A percentile compares a stretch with the other conserved stretches of the same genome.
These are phyloP conservation scores for Talaromyces rugulosus DNA, from an alignment of 2,329 filamentous ascomycete species.

Conservation along the genomic window DNA sequence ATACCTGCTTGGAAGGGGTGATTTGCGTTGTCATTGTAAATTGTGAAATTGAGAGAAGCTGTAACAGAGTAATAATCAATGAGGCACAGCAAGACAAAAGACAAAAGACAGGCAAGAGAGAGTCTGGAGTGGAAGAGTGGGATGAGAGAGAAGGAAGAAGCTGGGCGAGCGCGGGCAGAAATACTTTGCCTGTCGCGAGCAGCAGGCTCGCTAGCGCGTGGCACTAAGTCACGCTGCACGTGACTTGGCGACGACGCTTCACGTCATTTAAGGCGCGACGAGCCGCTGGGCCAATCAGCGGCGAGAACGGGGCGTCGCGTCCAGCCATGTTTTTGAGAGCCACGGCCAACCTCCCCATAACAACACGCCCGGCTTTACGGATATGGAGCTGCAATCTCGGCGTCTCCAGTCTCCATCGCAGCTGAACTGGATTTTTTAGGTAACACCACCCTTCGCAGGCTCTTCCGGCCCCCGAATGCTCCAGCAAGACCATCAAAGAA, in stretches of 20 bases:
- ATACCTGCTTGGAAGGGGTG: constrained; percentile 69
- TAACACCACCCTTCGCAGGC: not conserved
- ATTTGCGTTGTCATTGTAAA: constrained; percentile 70
- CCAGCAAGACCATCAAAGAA: not conserved
- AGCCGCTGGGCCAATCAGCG: constrained; percentile 12
- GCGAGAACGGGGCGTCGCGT: constrained; percentile 8
- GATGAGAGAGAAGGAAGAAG: constrained; percentile 21
- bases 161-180: constrained; percentile 24
- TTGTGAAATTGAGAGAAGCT: constrained; percentile 15
- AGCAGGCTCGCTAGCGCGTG: constrained; percentile 34
- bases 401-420: not conserved
- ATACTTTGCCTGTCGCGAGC: constrained; percentile 27
- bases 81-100: constrained; percentile 14
- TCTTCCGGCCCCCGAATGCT: constrained; percentile 1
- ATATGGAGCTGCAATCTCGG: constrained; percentile 8
- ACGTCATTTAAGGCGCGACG: constrained; percentile 3
- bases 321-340: constrained; percentile 4
- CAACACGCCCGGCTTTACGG: constrained; percentile 12
- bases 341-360: constrained; percentile 1
- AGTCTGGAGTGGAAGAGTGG: constrained; percentile 9
- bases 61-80: constrained; percentile 15
- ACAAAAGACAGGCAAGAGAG: constrained; percentile 13
- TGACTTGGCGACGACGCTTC: constrained; percentile 28
- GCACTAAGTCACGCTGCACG: constrained; percentile 36
- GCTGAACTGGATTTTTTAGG: not conserved